phyloP scores from a whole-genome alignment of 768 basidiomycete genomes.

The Favolaschia claudopus region DNA sequence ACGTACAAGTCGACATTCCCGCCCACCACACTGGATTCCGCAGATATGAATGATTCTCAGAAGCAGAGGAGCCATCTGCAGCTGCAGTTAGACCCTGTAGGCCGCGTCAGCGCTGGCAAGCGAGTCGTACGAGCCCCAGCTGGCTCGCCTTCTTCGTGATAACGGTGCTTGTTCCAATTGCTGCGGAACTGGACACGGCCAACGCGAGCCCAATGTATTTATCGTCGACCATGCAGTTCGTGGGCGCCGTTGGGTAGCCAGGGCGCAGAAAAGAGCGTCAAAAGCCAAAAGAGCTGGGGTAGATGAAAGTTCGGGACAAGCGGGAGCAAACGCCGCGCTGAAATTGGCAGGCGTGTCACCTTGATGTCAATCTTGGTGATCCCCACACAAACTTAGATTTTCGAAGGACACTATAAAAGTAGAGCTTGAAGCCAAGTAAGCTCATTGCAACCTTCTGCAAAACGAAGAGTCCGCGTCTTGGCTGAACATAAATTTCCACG shows the following conservation, averaged over 20 bases:
- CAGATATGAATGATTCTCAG: constrained; percentile 87
- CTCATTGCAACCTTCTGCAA: too few relatives aligned
- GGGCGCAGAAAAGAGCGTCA: not conserved
- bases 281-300: too few relatives aligned
- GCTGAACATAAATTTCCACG: too few relatives aligned
- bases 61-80: constrained; percentile 66
- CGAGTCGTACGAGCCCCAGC: not conserved
- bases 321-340: too few relatives aligned
- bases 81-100: constrained; percentile 89
- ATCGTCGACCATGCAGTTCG: constrained; percentile 78
- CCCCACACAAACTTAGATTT: too few relatives aligned
- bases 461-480: too few relatives aligned
- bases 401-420: too few relatives aligned
- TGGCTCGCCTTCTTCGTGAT: constrained; percentile 93
- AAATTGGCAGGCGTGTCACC: too few relatives aligned
- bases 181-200: constrained; percentile 82
- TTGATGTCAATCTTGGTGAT: too few relatives aligned
- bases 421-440: too few relatives aligned
- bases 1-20: constrained; percentile 90
- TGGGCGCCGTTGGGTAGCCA: not conserved
- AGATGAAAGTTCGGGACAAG: too few relatives aligned
- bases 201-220: constrained; percentile 94
- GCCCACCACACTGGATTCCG: constrained; percentile 97
- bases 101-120: not conserved
- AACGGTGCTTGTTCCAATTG: constrained; percentile 96